A percentile compares a stretch with the other conserved stretches of the same genome.
These are phyloP conservation scores for Capillidium heterosporum DNA, from an alignment of 371 early-diverging fungal species.

Conservation along the genomic window DNA sequence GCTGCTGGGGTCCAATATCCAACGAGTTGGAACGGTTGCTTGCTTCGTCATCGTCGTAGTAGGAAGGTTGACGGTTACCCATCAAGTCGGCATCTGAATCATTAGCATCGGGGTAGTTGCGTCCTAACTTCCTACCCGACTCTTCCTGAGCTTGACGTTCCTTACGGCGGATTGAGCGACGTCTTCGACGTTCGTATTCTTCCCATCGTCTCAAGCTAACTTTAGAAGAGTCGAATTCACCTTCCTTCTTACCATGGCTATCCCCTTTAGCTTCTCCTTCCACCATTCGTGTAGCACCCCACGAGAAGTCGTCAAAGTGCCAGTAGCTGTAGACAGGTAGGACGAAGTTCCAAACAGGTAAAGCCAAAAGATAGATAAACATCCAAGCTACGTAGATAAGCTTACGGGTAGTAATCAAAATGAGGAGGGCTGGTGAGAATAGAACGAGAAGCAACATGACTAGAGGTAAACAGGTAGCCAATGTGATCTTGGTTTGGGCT, in stretches of 20 bases:
- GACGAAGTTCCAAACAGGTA: conserved; percentile 91
- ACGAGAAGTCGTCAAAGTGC: conserved; percentile 98
- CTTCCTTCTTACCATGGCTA: conserved; percentile 54
- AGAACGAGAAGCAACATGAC: conserved; percentile 45
- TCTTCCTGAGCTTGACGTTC: conserved; percentile 15
- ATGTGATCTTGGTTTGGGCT: conserved; percentile 15
- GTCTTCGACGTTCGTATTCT: conserved; percentile 61
- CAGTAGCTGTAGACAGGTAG: conserved; percentile 94
- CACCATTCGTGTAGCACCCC: conserved; percentile 90
- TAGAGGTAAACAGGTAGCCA: conserved; percentile 40
- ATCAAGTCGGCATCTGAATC: background rate
- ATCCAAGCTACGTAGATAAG: conserved; percentile 81
- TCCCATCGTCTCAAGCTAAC: conserved; percentile 72
- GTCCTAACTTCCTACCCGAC: background rate
- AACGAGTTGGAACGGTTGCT: background rate
- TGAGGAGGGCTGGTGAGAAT: conserved; percentile 72
- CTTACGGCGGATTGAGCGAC: conserved; percentile 31
- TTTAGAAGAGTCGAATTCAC: conserved; percentile 44
- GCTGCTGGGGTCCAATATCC: background rate
- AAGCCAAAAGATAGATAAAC: conserved; percentile 66
- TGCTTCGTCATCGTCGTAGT: background rate
- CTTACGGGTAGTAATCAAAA: conserved; percentile 78
- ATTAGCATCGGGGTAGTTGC: background rate
- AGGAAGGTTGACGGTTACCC: background rate
- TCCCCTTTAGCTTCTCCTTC: conserved; percentile 68